Percentiles rank a stretch among this genome's conserved stretches.
Conservation (phyloP, 2,329 filamentous ascomycete species). For the Alternaria triticimaculans region DNA sequence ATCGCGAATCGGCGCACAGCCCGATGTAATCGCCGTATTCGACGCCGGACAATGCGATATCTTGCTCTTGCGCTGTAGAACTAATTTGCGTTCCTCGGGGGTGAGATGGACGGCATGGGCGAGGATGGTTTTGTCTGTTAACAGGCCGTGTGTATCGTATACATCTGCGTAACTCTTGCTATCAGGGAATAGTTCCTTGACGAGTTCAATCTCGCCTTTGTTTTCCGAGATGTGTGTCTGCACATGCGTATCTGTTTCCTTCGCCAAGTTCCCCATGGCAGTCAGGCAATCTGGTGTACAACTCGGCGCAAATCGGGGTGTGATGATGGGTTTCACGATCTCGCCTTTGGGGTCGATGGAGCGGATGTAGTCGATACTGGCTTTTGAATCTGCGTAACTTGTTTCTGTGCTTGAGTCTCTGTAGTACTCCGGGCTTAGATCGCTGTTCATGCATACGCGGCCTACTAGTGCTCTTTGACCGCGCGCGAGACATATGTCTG, state of each 20-base stretch:
- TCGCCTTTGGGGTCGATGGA: slow-evolving; percentile 68
- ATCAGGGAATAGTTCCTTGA: slow-evolving; percentile 72
- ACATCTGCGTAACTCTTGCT: slow-evolving; percentile 72
- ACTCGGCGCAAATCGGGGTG: slow-evolving; percentile 67
- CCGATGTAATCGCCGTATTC: slow-evolving; percentile 83
- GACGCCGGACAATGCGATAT: slow-evolving; percentile 87
- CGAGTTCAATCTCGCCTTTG: slow-evolving; percentile 72
- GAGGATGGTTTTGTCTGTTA: slow-evolving; percentile 77
- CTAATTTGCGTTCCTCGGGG: slow-evolving; percentile 68
- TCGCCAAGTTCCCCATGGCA: slow-evolving; percentile 69
- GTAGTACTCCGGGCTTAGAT: slow-evolving; percentile 77
- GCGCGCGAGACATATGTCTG: slow-evolving; percentile 76
- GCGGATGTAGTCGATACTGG: slow-evolving; percentile 64
- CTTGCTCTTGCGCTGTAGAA: slow-evolving; percentile 67
- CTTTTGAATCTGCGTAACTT: slow-evolving; percentile 60
- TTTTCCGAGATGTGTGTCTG: slow-evolving; percentile 96
- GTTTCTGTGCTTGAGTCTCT: slow-evolving; percentile 71
- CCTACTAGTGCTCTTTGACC: slow-evolving; percentile 93
- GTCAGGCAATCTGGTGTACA: slow-evolving; percentile 64
- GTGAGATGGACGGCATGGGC: slow-evolving; percentile 84
- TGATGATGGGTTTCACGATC: slow-evolving; percentile 81
- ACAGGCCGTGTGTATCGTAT: slow-evolving; percentile 75
- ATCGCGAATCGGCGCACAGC: slow-evolving; percentile 75
- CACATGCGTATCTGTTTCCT: slow-evolving; percentile 68
- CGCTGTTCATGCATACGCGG: slow-evolving; percentile 89